Conservation (phyloP, 2,329 filamentous ascomycete genomes). For the Zopfia rhizophila region DNA sequence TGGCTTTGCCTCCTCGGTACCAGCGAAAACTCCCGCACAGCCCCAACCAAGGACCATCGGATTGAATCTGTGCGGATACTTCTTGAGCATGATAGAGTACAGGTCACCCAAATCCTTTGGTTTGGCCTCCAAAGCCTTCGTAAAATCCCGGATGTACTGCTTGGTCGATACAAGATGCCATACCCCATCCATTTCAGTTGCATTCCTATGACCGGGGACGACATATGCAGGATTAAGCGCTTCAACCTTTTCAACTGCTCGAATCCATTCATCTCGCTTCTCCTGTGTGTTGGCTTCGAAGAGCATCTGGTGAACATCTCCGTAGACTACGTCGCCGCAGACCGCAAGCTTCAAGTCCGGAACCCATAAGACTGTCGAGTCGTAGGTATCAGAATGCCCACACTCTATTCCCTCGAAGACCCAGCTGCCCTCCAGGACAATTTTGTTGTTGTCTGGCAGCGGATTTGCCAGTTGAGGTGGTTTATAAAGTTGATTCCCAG, state of each 20-base stretch:
- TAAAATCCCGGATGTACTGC: constrained; percentile 38
- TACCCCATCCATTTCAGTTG: constrained; percentile 37
- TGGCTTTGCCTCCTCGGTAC: too few species aligned
- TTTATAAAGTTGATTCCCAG: too few species aligned
- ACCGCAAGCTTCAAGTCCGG: constrained; percentile 49
- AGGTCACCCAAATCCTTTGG: constrained; percentile 20
- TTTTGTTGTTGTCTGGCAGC: constrained; percentile 27
- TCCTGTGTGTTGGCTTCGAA: constrained; percentile 46
- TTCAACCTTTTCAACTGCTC: constrained; percentile 43
- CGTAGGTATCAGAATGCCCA: constrained; percentile 30
- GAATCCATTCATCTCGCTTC: constrained; percentile 47
- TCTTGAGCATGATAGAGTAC: constrained; percentile 16
- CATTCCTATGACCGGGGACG: constrained; percentile 44
- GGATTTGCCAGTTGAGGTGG: constrained; percentile 12
- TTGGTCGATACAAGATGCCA: constrained; percentile 37
- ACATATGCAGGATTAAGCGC: constrained; percentile 44
- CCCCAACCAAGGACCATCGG: constrained; percentile 15
- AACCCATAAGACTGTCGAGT: constrained; percentile 49
- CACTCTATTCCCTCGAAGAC: constrained; percentile 32
- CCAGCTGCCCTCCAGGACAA: constrained; percentile 29
- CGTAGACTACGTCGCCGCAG: constrained; percentile 54
- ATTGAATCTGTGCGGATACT: constrained; percentile 26
- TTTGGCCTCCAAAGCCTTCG: not conserved
- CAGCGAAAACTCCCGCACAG: constrained; percentile 5
- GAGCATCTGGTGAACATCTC: constrained; percentile 49